Base-by-base conservation (phyloP, 345 rosid species). In the Physaria fendleri region DNA sequence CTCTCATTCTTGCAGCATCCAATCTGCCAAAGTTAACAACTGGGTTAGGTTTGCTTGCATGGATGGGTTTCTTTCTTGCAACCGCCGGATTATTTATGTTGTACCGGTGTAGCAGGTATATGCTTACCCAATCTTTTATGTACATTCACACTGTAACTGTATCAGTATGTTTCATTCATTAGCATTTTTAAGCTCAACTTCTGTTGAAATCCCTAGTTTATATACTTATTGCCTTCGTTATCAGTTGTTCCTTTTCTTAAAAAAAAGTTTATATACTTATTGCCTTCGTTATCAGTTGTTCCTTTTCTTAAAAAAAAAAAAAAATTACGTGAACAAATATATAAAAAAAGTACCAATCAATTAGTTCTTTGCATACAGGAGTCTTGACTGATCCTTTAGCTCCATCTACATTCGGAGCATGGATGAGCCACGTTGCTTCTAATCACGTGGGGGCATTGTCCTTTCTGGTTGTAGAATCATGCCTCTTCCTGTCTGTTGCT, bases 71-170 rank as follows among this genome's bases (percentile, higher is more conserved):
- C 68, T 68, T 88, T 66, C 79, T 85, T 35, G 89, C 96, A 52
- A 78, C 78, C 40, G 73, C 74, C 15, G 96, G 96, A 48, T 72
- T 91, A 54, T 74, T 87, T 52, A 56, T 83, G 87, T 71, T 91
- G 72, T 85, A 87, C 75, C 77, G 89, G 66, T 91, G 98, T 71
- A 83, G 98, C 87, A 85, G 94, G 98, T 90, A 84, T 62, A 40
- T 46, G 24, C 8, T 18, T 27, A 59, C 10, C 52, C 14, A 2
- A 28, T 43, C 34, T 25, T 25, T 5, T 1, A 25, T 25, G 1
- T 25, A 5, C 7, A 4, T 25, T 25, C 28, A 25, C 28, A 25
- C 7, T 25, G 6, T 25, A 25, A 25, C 7, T 25, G 6, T 25
- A 25, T 25, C 7, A 25, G 28, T 7, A 0, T 25, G 28, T 4